Base-by-base conservation (phyloP, 805 yeast species). In the Candida oleophila region DNA sequence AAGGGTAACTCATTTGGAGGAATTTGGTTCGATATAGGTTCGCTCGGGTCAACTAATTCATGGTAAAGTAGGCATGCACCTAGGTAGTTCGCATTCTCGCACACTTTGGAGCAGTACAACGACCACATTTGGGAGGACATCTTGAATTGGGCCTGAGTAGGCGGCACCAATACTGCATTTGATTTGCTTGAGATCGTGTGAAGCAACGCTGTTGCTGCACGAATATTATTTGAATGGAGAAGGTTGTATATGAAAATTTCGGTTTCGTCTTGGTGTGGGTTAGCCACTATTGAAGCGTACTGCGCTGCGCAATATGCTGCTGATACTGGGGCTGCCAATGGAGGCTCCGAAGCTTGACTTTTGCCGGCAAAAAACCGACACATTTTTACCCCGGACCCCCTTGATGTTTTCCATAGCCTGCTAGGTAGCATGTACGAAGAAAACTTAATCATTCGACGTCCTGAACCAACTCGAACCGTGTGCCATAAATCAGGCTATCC, bases 71-170 rank as follows among this genome's bases (percentile, higher is more conserved):
- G 46, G 3, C 57, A 53, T 1, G 73, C 70, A 0, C 75, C 69
- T 3, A 55, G 46, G 43, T 62, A 59, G 49, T 67, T 56, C 9
- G 56, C 48, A 14, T 19, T 32, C 12, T 60, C 60, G 33, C 64
- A 53, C 0, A 64, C 64, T 22, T 60, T 42, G 8, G 62, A 49
- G 0, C 65, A 38, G 33, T 59, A 63, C 2, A 48, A 39, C 1
- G 71, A 59, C 76, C 76, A 72, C 21, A 65, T 32, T 47, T 71
- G 69, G 48, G 65, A 60, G 19, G 69, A 59, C 21, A 68, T 47
- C 11, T 28, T 43, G 41, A 59, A 57, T 3, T 18, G 42, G 8
- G 11, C 19, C 12, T 14, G 42, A 12, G 5, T 20, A n/a, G 8
- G 28, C 25, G 42, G 22, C 14, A 22, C 15, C 3, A 19, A 8